These are phyloP conservation scores for Dictyophora rubrovolvata DNA, from an alignment of 768 basidiomycete species.

Conservation along the genomic window DNA sequence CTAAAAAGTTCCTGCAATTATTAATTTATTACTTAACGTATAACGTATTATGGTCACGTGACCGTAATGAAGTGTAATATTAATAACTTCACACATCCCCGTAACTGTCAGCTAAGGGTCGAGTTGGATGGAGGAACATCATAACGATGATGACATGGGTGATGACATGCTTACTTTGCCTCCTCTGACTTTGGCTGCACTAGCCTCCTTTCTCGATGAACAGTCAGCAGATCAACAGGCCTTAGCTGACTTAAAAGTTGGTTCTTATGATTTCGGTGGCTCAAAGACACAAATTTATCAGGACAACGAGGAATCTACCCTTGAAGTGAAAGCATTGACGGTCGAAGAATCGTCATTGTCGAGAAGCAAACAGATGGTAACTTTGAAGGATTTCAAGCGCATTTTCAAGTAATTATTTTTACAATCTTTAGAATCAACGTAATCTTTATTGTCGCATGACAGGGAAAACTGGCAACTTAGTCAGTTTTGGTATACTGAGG, in stretches of 20 bases:
- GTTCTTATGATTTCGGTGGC: background rate
- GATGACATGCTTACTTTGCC: conserved; percentile 1
- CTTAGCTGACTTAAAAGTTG: background rate
- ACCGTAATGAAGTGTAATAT: no score
- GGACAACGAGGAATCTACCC: background rate
- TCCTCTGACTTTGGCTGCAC: background rate
- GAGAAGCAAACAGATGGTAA: background rate
- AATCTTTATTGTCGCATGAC: background rate
- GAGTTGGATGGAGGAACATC: background rate
- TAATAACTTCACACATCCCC: no score
- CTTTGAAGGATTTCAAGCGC: background rate
- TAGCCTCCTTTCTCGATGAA: conserved; percentile 3
- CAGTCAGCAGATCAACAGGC: background rate
- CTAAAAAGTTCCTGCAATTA: no score
- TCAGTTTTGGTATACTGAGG: conserved; percentile 8
- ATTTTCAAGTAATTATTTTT: conserved; percentile 2
- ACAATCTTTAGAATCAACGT: background rate
- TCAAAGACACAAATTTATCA: background rate
- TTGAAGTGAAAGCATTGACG: background rate
- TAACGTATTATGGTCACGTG: no score
- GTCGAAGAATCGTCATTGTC: background rate
- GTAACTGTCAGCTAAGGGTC: no score
- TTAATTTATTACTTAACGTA: no score
- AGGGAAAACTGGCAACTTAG: conserved; percentile 10
- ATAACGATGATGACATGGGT: background rate